Evolutionary conservation across 2,329 filamentous ascomycete genomes (phyloP), one percentile per base, ranked within the genome.

Genomic region (Aspergillus viridinutans): DNA sequence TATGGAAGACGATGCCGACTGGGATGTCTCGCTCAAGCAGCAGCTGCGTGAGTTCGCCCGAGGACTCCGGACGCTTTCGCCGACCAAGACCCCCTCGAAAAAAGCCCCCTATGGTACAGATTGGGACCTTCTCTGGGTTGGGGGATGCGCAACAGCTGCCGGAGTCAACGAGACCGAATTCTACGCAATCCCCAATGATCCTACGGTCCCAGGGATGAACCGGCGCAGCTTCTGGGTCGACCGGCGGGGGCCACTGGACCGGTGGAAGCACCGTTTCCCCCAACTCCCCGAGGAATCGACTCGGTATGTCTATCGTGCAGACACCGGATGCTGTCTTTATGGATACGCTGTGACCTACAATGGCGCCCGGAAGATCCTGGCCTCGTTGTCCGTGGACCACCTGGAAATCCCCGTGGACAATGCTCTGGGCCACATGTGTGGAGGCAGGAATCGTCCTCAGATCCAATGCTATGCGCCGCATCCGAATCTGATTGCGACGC

Each of bases 1-100:
- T 28, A 65, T 85, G 26, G 83, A 85, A 63, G 82, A 85, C 62
- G 82, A 85, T 55, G 75, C 78, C 21, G 82, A 85, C 68, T 85
- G 83, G 83, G 83, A 85, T 55, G 67, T 84, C 12, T 71, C 75
- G 0, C 66, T 85, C 25, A 79, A 80, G 32, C 52, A 68, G 0
- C 82, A 85, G 62, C 73, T 84, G 17, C 71, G 70, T 9, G 69
- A 70, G 38, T 74, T 74, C 26, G 72, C 72, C 3, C 58, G 65
- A 45, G 69, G 65, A 0, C 61, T 72, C 1, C 66, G 71, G 17
- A 63, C 63, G 12, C 62, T 75, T 17, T 66, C 67, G 48, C 64
- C 67, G 51, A 66, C 67, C 25, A 65, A 64, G 10, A 64, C 64
- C 25, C 55, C 58, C 14, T 60, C 62, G 26, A 59, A 66, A 42